A percentile compares a stretch with the other conserved stretches of the same genome.
phyloP scores from a whole-genome alignment of 2,329 filamentous ascomycete species.

The Epichloe baconii region DNA sequence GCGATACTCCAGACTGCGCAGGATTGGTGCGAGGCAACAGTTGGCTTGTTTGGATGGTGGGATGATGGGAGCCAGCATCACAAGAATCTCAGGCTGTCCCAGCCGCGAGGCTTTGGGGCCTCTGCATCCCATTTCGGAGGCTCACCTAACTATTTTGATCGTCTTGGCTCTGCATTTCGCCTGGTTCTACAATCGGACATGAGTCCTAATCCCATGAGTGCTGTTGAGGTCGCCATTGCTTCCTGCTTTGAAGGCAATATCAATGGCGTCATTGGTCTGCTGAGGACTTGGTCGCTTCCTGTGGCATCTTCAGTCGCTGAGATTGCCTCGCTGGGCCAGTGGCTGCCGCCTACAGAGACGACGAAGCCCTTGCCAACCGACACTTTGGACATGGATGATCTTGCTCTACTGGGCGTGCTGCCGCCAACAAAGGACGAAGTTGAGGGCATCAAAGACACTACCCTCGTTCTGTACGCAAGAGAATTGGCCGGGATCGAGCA shows the following conservation, averaged over 20 bases:
- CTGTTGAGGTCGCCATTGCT: constrained; percentile 69
- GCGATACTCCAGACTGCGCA: constrained; percentile 66
- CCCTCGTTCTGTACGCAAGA: constrained; percentile 64
- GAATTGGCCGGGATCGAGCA: constrained; percentile 45
- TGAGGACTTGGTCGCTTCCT: constrained; percentile 70
- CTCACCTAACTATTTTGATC: constrained; percentile 59
- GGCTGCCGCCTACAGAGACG: constrained; percentile 45
- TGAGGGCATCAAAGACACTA: constrained; percentile 63
- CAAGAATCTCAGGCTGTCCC: constrained; percentile 27
- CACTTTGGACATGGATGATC: constrained; percentile 67
- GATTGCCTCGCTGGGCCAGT: constrained; percentile 69
- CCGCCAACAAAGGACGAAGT: constrained; percentile 43
- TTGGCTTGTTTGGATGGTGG: constrained; percentile 85
- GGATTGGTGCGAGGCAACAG: constrained; percentile 83
- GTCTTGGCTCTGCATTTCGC: constrained; percentile 58
- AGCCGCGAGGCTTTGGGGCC: constrained; percentile 24
- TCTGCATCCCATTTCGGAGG: constrained; percentile 31
- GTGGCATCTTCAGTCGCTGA: constrained; percentile 70
- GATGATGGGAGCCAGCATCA: constrained; percentile 53
- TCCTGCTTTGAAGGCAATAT: constrained; percentile 73
- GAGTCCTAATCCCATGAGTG: constrained; percentile 60
- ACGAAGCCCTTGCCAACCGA: constrained; percentile 40
- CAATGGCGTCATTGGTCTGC: constrained; percentile 59
- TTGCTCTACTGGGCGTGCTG: constrained; percentile 66
- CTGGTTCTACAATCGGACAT: constrained; percentile 58